Evolutionary conservation across 2,329 filamentous ascomycete species (phyloP), one percentile per base, ranked within the genome.

Genomic region (Coniochaeta sp.): DNA sequence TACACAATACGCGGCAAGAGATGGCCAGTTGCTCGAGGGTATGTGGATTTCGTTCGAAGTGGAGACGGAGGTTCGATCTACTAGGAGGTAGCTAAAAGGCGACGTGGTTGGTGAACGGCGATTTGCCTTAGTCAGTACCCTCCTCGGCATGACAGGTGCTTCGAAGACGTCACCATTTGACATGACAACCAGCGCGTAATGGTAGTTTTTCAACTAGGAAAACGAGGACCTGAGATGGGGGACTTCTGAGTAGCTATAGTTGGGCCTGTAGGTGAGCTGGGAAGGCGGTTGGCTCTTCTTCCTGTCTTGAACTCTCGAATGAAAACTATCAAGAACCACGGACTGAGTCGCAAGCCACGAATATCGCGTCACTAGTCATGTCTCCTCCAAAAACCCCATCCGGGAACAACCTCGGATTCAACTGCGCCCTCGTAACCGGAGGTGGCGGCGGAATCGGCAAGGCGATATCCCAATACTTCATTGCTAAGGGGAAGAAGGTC

Each of bases 391-490:
- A 40, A 17, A n/a, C 16, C n/a, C 38, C n/a, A 17, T n/a, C 38
- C 38, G 16, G 17, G 17, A 40, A 58, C 28, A 67, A 65, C 22
- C 69, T 76, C 43, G 65, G 70, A 24, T 76, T 77, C 61, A 73
- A 75, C 0, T 79, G 75, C 63, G 80, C 79, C 9, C 70, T 83
- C 57, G 67, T 81, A 58, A 81, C 79, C 0, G 79, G 81, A 6
- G 81, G 80, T 19, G 79, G 71, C 0, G 79, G 80, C 19, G 81
- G 81, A 36, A 81, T 84, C 24, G 80, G 81, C 58, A 74, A 74
- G 60, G 79, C 76, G 1, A 70, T 84, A 19, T 73, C 79, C 0
- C 66, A 79, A 55, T 77, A 79, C 61, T 71, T 82, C 58, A 72
- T 80, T 58, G 74, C 72, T 0, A 68, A 72, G 59, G 75, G 74